Conservation (phyloP, 108 stramenopile species). For the Cyclostephanos tholiformis region DNA sequence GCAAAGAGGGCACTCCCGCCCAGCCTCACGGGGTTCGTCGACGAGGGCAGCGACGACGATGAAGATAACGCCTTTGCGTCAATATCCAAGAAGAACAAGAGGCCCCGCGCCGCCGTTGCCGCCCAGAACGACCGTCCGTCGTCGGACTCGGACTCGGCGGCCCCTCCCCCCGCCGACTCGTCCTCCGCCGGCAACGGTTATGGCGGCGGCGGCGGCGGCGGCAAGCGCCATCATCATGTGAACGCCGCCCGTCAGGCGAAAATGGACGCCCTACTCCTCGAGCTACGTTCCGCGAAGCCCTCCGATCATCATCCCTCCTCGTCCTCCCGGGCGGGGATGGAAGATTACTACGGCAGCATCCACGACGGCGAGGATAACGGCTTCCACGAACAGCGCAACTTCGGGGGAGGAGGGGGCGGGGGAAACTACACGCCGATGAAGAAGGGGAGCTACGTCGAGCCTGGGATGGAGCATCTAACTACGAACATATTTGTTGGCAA, state of each 20-base stretch:
- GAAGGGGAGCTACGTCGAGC: constrained; percentile 75
- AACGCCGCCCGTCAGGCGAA: constrained; percentile 61
- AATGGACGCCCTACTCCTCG: constrained; percentile 80
- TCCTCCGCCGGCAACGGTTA: constrained; percentile 26
- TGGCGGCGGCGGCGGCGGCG: background rate
- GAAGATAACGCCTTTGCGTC: constrained; percentile 42
- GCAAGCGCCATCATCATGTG: constrained; percentile 50
- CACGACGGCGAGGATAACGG: constrained; percentile 6
- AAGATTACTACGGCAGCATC: constrained; percentile 31
- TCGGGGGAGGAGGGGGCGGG: constrained; percentile 1
- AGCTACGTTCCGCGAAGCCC: constrained; percentile 63
- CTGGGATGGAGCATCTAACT: constrained; percentile 77
- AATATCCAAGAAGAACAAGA: constrained; percentile 33
- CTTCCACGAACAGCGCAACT: background rate
- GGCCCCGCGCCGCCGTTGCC: background rate
- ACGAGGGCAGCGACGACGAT: constrained; percentile 23
- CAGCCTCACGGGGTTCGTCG: constrained; percentile 33
- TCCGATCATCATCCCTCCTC: constrained; percentile 22
- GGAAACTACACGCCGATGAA: constrained; percentile 52
- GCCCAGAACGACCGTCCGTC: background rate
- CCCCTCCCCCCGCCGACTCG: constrained; percentile 9
- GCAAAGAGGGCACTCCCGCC: constrained; percentile 23
- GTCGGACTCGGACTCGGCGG: background rate
- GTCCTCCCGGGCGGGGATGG: background rate
- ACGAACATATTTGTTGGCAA: constrained; percentile 91